These are phyloP conservation scores for Fusarium robinianum DNA, from an alignment of 2,329 filamentous ascomycete genomes.

Conservation along the genomic window DNA sequence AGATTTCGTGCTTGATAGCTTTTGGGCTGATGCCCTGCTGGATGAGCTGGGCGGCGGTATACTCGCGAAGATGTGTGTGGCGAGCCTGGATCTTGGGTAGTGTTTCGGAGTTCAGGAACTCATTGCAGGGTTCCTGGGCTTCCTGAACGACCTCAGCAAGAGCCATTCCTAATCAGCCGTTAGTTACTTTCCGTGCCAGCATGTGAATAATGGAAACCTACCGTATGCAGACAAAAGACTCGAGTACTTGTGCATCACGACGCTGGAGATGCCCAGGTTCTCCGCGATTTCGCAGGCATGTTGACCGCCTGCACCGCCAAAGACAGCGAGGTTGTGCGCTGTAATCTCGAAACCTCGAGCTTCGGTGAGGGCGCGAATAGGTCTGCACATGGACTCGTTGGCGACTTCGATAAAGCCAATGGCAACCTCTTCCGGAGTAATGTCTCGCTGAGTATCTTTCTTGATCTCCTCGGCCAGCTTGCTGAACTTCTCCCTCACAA, in stretches of 20 bases:
- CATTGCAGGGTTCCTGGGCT: conserved; percentile 40
- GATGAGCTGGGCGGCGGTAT: conserved; percentile 42
- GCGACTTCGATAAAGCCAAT: conserved; percentile 75
- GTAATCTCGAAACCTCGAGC: conserved; percentile 48
- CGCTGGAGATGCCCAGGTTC: conserved; percentile 44
- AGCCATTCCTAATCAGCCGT: conserved; percentile 37
- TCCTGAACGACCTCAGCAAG: conserved; percentile 47
- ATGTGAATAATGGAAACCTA: background rate
- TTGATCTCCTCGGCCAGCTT: conserved; percentile 39
- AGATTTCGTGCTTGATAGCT: conserved; percentile 46
- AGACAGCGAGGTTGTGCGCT: conserved; percentile 38
- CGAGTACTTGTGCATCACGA: conserved; percentile 48
- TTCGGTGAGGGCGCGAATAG: conserved; percentile 73
- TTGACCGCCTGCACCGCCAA: conserved; percentile 76
- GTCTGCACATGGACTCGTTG: conserved; percentile 75
- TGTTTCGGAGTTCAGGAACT: conserved; percentile 15
- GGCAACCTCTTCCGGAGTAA: conserved; percentile 44
- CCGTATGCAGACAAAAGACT: conserved; percentile 50
- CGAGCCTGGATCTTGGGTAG: conserved; percentile 21
- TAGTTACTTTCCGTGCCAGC: background rate
- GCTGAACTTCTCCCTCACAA: conserved; percentile 45
- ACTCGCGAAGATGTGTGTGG: conserved; percentile 32
- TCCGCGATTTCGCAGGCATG: conserved; percentile 49
- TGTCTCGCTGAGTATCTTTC: background rate
- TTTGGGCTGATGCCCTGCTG: conserved; percentile 45